Base-by-base conservation (phyloP, 2,329 filamentous ascomycete genomes). In the Penicillium sp. region DNA sequence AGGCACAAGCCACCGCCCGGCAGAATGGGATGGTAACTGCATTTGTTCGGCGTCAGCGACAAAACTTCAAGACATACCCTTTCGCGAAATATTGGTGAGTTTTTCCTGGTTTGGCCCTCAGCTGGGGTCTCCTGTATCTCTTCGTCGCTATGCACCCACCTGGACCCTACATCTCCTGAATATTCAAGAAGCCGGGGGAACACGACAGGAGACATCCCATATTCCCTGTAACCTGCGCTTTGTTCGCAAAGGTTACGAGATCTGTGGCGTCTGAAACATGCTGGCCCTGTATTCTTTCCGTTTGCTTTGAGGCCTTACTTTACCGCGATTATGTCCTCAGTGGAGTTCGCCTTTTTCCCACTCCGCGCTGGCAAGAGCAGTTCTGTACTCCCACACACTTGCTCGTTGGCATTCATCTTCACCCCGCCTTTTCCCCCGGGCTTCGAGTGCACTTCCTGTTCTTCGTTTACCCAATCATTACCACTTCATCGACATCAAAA, bases 221-320 rank as follows among this genome's bases (percentile, higher is more conserved):
- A 52, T 57, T 44, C 58, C 56, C 49, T 61, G 60, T 50, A 57
- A 58, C 54, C 45, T 29, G 60, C 60, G 60, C 61, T 63, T 63
- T 61, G 60, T 64, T 61, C 64, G 61, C 62, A 60, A 53, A 58
- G 53, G 50, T 51, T 26, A 42, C 24, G 23, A 39, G 16, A 42
- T 49, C 57, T 53, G 65, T 65, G 66, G 65, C 65, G 65, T 57
- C 59, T 51, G 58, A 61, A 59, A 63, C 60, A 58, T 55, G 60
- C 61, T 63, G 59, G 56, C 49, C 52, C 63, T 69, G 67, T 65
- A 56, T 56, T 62, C 67, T 68, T 52, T 67, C 66, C 64, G 53
- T 58, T 61, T 66, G 55, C 50, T 55, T 42, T 28, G 9, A 41
- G 54, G 50, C 50, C 55, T 47, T 31, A 54, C 51, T 38, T 38